phyloP scores from a whole-genome alignment of 1,284 basidiomycete species.

The Hypsizygus ulmarius region DNA sequence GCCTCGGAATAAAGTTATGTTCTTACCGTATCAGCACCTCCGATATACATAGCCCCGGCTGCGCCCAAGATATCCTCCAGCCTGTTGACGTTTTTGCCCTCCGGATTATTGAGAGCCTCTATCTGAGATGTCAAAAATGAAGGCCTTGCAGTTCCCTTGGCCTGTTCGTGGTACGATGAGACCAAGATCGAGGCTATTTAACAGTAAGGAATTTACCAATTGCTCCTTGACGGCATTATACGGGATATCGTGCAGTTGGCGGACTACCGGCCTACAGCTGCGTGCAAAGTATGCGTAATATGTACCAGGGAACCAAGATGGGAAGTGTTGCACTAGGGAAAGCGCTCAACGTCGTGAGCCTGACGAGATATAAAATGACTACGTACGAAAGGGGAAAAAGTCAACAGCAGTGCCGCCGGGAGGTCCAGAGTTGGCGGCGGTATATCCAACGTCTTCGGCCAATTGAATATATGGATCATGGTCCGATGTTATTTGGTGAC shows the following conservation, averaged over 20 bases:
- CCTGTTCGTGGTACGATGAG: slow-evolving; percentile 13
- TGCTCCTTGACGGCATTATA: slow-evolving; percentile 17
- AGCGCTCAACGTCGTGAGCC: neutral
- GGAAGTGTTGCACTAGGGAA: slow-evolving; percentile 24
- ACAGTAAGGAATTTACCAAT: slow-evolving; percentile 18
- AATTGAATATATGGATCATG: slow-evolving; percentile 23
- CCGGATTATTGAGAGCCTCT: slow-evolving; percentile 14
- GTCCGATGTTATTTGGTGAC: slow-evolving; percentile 22
- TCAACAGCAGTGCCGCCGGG: slow-evolving; percentile 23
- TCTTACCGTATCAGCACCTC: slow-evolving; percentile 27
- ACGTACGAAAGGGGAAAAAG: slow-evolving; percentile 24
- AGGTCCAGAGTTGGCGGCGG: slow-evolving; percentile 16
- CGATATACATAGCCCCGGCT: slow-evolving; percentile 21
- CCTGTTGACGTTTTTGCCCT: slow-evolving; percentile 7
- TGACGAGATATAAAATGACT: neutral
- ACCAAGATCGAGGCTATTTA: neutral
- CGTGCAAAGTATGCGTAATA: slow-evolving; percentile 24
- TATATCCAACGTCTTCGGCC: slow-evolving; percentile 8
- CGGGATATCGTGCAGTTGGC: slow-evolving; percentile 23
- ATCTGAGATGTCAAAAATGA: slow-evolving; percentile 25
- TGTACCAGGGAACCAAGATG: slow-evolving; percentile 31
- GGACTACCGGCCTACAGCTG: slow-evolving; percentile 5
- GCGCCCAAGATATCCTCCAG: slow-evolving; percentile 21
- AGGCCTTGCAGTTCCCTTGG: slow-evolving; percentile 22
- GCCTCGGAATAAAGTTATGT: neutral